Evolutionary conservation across 768 basidiomycete species (phyloP).

Genomic region (Russula sp.): DNA sequence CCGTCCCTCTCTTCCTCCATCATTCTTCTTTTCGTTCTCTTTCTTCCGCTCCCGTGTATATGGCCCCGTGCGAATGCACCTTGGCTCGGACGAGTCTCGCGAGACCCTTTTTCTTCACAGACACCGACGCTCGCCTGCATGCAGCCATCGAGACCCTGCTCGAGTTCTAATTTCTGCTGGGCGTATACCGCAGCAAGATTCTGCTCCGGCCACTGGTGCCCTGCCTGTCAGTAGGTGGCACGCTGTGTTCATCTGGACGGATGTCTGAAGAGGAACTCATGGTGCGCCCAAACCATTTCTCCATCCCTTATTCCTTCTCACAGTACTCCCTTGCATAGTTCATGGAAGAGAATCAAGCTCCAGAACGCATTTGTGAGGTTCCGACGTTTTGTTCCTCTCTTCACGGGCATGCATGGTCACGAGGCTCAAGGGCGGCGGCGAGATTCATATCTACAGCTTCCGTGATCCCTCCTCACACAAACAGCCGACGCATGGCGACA

Average conservation of each 20-base stretch:
- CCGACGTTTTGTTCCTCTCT: slow-evolving; percentile 51
- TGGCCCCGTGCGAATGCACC: too few species aligned
- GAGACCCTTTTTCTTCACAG: too few species aligned
- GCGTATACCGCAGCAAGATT: too few species aligned
- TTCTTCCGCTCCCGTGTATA: too few species aligned
- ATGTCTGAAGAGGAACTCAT: slow-evolving; percentile 42
- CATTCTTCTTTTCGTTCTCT: too few species aligned
- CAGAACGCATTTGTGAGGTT: slow-evolving; percentile 33
- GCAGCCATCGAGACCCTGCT: too few species aligned
- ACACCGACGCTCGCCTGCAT: too few species aligned
- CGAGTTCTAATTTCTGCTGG: too few species aligned
- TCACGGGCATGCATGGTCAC: slow-evolving; percentile 46
- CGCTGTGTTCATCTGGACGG: slow-evolving; percentile 53
- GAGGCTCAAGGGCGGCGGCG: slow-evolving; percentile 36
- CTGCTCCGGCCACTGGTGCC: too few species aligned
- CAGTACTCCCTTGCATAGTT: slow-evolving; percentile 33
- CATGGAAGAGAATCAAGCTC: slow-evolving; percentile 33
- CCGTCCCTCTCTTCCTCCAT: too few species aligned
- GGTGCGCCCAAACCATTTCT: slow-evolving; percentile 37
- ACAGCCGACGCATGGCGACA: slow-evolving; percentile 28
- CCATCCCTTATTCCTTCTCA: neutral
- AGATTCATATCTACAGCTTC: slow-evolving; percentile 48
- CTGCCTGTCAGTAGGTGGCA: too few species aligned
- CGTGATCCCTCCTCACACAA: slow-evolving; percentile 14
- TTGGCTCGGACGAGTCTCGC: too few species aligned